Conservation (phyloP, 306 rosid species). For the Mimosa bimucronata region DNA sequence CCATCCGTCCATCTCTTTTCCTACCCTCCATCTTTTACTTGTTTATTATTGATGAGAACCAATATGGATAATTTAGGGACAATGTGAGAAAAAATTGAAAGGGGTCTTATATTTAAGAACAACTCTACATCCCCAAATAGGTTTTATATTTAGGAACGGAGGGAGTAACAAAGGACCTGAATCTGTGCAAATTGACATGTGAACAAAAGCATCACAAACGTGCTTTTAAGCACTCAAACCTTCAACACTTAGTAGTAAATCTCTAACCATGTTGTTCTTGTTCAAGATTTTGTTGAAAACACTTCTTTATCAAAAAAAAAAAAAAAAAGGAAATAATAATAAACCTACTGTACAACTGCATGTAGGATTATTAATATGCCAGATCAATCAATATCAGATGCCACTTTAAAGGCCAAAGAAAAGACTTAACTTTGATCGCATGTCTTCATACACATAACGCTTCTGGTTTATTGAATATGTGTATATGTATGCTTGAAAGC, state of each 20-base stretch:
- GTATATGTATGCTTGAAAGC: conserved; percentile 9
- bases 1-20: too few species aligned
- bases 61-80: too few species aligned
- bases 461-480: not conserved
- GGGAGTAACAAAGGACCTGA: not conserved
- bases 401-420: not conserved
- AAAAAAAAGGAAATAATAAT: too few species aligned
- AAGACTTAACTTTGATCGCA: not conserved
- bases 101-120: too few species aligned
- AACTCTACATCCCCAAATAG: too few species aligned
- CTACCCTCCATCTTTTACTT: too few species aligned
- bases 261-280: not conserved
- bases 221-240: not conserved
- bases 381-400: not conserved
- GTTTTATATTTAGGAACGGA: too few species aligned
- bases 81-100: too few species aligned
- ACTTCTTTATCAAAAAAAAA: not conserved
- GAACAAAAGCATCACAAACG: not conserved
- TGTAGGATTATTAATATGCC: not conserved
- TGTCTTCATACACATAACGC: not conserved
- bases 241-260: not conserved
- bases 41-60: too few species aligned
- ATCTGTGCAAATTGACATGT: not conserved
- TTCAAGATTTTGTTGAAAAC: not conserved
- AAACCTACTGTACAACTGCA: not conserved